Conservation (phyloP, 1,284 basidiomycete species). For the Apiotrichum gamsii region DNA sequence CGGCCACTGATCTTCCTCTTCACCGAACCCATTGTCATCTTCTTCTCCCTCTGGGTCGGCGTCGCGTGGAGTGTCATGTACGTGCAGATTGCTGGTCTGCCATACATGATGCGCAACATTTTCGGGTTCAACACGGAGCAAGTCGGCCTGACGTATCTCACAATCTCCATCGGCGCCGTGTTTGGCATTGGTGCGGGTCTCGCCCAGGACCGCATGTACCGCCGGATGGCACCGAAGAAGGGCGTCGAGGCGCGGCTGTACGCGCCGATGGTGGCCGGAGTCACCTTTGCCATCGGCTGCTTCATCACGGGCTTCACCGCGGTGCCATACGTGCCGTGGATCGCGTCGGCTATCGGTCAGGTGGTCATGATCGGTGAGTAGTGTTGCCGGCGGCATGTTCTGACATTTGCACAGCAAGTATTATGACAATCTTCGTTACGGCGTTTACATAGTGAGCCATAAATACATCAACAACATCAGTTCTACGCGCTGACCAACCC, state of each 20-base stretch:
- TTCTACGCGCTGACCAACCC: neutral
- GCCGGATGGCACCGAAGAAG: constrained; percentile 53
- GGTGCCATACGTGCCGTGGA: constrained; percentile 29
- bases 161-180: constrained; percentile 56
- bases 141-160: constrained; percentile 58
- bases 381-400: neutral
- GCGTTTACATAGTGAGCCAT: constrained; percentile 21
- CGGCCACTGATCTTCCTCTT: constrained; percentile 53
- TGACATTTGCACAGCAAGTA: constrained; percentile 1
- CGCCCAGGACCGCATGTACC: constrained; percentile 63
- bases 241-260: constrained; percentile 72
- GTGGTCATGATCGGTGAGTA: constrained; percentile 52
- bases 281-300: constrained; percentile 60
- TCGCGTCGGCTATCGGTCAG: constrained; percentile 44
- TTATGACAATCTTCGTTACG: constrained; percentile 33
- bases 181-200: constrained; percentile 58
- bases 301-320: constrained; percentile 50
- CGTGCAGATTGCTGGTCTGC: constrained; percentile 61
- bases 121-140: constrained; percentile 62
- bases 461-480: too few species aligned
- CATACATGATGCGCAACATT: constrained; percentile 57
- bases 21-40: constrained; percentile 68
- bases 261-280: constrained; percentile 58
- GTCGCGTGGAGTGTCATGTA: constrained; percentile 73
- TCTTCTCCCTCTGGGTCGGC: constrained; percentile 69